These are phyloP conservation scores for Evernia prunastri DNA, from an alignment of 495 filamentous ascomycete genomes.

Conservation along the genomic window DNA sequence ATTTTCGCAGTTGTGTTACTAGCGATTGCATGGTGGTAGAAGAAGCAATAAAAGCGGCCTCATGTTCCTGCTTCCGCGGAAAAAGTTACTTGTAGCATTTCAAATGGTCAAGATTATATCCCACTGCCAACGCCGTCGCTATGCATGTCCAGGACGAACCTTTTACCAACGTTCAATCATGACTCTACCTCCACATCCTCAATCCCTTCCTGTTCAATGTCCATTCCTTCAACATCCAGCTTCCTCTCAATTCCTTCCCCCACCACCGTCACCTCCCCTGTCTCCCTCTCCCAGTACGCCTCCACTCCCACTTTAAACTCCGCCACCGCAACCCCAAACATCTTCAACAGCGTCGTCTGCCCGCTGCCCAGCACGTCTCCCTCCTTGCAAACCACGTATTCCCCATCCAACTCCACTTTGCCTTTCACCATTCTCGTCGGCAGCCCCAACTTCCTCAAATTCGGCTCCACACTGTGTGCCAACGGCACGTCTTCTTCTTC, in stretches of 20 bases:
- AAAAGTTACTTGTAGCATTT: constrained; percentile 2
- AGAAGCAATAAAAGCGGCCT: constrained; percentile 12
- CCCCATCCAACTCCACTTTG: constrained; percentile 72
- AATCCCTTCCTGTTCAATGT: constrained; percentile 38
- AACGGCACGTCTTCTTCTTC: constrained; percentile 76
- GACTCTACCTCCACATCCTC: constrained; percentile 27
- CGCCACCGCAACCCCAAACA: constrained; percentile 80
- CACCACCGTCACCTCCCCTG: constrained; percentile 44
- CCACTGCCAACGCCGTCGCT: constrained; percentile 17
- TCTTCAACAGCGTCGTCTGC: constrained; percentile 88
- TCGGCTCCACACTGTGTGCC: constrained; percentile 79
- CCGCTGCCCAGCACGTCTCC: constrained; percentile 77
- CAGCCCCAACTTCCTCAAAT: constrained; percentile 76
- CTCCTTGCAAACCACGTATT: constrained; percentile 71
- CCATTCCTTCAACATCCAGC: constrained; percentile 27
- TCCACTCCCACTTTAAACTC: constrained; percentile 78
- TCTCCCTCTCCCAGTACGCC: constrained; percentile 49
- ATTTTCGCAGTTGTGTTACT: constrained; percentile 14
- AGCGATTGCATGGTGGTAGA: constrained; percentile 5
- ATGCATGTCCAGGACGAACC: neutral
- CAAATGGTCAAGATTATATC: neutral
- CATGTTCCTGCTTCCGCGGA: constrained; percentile 16
- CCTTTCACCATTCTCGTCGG: constrained; percentile 84
- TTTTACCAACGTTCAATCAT: neutral
- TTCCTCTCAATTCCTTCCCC: constrained; percentile 50